A percentile compares a stretch with the other conserved stretches of the same genome.
Conservation (phyloP, 805 yeast genomes). For the Saturnispora diversa region DNA sequence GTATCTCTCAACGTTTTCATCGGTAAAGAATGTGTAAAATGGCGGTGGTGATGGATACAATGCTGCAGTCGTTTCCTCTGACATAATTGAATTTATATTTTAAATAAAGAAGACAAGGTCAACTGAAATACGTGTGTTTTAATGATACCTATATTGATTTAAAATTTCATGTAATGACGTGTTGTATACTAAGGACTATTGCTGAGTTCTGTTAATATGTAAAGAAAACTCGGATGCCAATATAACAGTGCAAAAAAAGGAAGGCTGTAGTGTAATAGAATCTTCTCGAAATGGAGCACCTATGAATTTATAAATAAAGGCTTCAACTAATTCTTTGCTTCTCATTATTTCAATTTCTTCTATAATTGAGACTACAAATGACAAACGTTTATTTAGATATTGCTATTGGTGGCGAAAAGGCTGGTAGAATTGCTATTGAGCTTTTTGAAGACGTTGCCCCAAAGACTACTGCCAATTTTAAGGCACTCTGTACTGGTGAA, state of each 20-base stretch:
- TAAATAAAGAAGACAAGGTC: not conserved
- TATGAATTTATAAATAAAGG: too few species aligned
- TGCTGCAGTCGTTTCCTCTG: constrained; percentile 41
- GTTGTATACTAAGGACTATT: too few species aligned
- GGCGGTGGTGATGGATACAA: constrained; percentile 95
- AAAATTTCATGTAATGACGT: too few species aligned
- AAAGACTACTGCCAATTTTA: constrained; percentile 82
- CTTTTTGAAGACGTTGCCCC: constrained; percentile 57
- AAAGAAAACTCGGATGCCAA: too few species aligned
- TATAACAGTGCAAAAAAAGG: too few species aligned
- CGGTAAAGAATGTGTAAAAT: constrained; percentile 63
- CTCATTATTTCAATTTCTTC: not conserved
- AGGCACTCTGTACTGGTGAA: constrained; percentile 85
- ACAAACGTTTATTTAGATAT: constrained; percentile 72
- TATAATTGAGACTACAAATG: not conserved
- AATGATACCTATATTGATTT: not conserved
- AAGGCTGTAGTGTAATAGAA: too few species aligned
- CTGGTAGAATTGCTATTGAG: constrained; percentile 76
- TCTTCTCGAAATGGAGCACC: too few species aligned
- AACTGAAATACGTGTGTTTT: not conserved
- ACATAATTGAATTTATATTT: not conserved
- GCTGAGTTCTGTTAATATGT: too few species aligned
- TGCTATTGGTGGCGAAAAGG: constrained; percentile 56
- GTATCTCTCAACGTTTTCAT: constrained; percentile 48
- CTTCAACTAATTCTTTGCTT: too few species aligned